Conservation (phyloP, 1,284 basidiomycete genomes). For the Cystobasidiaceae sp. region DNA sequence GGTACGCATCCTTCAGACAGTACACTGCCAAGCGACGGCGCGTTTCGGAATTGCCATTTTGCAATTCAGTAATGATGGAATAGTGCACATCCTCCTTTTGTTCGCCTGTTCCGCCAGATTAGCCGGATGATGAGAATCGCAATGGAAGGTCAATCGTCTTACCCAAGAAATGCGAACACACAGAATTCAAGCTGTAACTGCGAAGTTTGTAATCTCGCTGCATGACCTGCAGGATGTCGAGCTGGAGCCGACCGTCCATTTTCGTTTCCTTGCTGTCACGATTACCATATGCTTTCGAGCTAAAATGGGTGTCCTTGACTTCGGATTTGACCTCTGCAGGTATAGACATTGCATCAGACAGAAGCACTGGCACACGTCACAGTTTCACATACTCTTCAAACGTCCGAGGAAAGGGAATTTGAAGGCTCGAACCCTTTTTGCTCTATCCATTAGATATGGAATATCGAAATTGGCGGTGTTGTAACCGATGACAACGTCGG, state of each 20-base stretch:
- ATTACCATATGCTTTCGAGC: constrained; percentile 90
- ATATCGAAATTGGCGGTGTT: constrained; percentile 89
- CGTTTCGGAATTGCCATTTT: constrained; percentile 88
- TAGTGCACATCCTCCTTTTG: constrained; percentile 97
- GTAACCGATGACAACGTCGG: constrained; percentile 89
- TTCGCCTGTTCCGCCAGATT: constrained; percentile 53
- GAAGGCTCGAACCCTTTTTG: constrained; percentile 65
- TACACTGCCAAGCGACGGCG: constrained; percentile 85
- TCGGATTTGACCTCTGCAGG: constrained; percentile 63
- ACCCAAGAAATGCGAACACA: constrained; percentile 86
- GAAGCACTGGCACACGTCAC: background rate
- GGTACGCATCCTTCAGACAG: constrained; percentile 95
- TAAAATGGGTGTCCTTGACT: constrained; percentile 87
- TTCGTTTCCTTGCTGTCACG: constrained; percentile 88
- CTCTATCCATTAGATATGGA: constrained; percentile 85
- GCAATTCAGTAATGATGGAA: constrained; percentile 91
- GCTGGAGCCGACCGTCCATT: constrained; percentile 82
- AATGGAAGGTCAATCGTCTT: too few species aligned
- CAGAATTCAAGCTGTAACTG: constrained; percentile 90
- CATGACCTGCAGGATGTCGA: constrained; percentile 92
- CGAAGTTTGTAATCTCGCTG: constrained; percentile 92
- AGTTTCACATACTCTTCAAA: constrained; percentile 58
- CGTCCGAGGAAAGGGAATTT: constrained; percentile 75
- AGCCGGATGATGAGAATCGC: too few species aligned
- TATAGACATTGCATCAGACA: too few species aligned